phyloP scores from a whole-genome alignment of 2,329 filamentous ascomycete species.

The Penicillium digitatum region DNA sequence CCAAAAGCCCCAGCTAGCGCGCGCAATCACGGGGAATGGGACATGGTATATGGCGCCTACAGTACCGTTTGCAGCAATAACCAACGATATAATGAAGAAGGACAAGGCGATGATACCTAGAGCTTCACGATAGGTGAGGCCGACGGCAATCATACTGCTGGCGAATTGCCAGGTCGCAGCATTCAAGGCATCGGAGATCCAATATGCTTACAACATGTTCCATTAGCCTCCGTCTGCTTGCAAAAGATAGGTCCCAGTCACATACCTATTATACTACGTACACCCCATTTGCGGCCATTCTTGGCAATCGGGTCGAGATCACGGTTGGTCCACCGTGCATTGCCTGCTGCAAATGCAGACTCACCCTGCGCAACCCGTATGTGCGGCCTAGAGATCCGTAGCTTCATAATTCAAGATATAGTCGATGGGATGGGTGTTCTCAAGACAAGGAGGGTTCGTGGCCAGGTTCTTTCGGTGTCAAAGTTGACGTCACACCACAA shows the following conservation, averaged over 20 bases:
- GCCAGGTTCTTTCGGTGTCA: background rate
- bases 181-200: conserved; percentile 52
- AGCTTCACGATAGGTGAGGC: conserved; percentile 53
- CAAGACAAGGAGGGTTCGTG: background rate
- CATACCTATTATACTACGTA: conserved; percentile 41
- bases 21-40: conserved; percentile 55
- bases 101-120: conserved; percentile 49
- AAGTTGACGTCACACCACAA: background rate
- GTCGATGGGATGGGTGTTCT: background rate
- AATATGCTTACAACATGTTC: conserved; percentile 41
- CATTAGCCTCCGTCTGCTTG: background rate
- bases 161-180: conserved; percentile 55
- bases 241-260: background rate
- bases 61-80: conserved; percentile 60
- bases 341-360: conserved; percentile 46
- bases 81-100: conserved; percentile 53
- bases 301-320: conserved; percentile 50
- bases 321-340: conserved; percentile 46
- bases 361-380: conserved; percentile 45
- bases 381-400: conserved; percentile 38
- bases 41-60: conserved; percentile 51
- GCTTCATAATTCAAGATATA: conserved; percentile 1
- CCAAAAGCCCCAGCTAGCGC: conserved; percentile 57
- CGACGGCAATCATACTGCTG: conserved; percentile 48
- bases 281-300: conserved; percentile 46